These are phyloP conservation scores for Nothophaeocryptopus gaeumannii DNA, from an alignment of 2,329 filamentous ascomycete genomes.

Conservation along the genomic window DNA sequence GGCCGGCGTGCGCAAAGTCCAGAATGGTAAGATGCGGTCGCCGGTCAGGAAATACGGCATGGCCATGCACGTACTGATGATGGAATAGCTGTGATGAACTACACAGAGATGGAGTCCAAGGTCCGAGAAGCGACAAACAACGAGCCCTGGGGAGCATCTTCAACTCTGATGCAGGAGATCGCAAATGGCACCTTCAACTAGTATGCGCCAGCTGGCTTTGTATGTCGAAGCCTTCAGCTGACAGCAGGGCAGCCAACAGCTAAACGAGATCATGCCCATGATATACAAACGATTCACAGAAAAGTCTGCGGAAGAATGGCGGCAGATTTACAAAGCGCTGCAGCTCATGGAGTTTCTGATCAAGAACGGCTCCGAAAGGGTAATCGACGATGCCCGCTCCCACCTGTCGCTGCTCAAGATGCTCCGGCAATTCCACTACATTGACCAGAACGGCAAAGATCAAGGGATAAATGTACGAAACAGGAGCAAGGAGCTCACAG, in stretches of 20 bases:
- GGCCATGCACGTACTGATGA: slow-evolving; percentile 1
- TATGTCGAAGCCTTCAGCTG: not conserved
- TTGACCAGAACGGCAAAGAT: slow-evolving; percentile 94
- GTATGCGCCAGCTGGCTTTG: slow-evolving; percentile 52
- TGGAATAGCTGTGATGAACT: slow-evolving; percentile 85
- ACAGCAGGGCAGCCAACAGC: slow-evolving; percentile 66
- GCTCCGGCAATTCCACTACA: slow-evolving; percentile 97
- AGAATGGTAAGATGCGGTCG: slow-evolving; percentile 70
- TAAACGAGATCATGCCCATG: slow-evolving; percentile 99
- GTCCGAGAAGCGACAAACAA: slow-evolving; percentile 98
- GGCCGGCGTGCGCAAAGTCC: slow-evolving; percentile 88
- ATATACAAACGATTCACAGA: slow-evolving; percentile 99
- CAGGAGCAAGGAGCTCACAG: slow-evolving; percentile 89
- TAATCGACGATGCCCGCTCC: slow-evolving; percentile 93
- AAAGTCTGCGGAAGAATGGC: slow-evolving; percentile 96
- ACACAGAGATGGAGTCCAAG: slow-evolving; percentile 85
- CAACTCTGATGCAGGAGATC: slow-evolving; percentile 92
- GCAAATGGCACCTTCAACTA: slow-evolving; percentile 97
- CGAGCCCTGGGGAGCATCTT: slow-evolving; percentile 89
- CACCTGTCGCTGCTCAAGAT: slow-evolving; percentile 96
- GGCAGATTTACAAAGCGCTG: slow-evolving; percentile 95
- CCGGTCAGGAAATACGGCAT: not conserved
- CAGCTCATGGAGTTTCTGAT: slow-evolving; percentile 95
- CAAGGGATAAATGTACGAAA: slow-evolving; percentile 98
- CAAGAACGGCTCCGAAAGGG: slow-evolving; percentile 96